phyloP scores from a whole-genome alignment of 345 rosid species.

The Gossypium raimondii region DNA sequence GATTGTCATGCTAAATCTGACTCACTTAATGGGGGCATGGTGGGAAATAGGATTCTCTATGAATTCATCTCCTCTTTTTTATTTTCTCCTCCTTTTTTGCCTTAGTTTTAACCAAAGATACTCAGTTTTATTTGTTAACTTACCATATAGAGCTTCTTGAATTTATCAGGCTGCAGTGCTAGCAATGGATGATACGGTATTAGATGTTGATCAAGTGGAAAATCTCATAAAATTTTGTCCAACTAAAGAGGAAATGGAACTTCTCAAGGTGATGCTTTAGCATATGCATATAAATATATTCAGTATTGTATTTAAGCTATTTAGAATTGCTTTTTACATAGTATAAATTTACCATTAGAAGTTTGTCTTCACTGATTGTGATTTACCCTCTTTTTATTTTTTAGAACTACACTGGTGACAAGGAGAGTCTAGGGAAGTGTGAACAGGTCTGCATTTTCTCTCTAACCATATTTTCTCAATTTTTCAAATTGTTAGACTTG shows the following conservation, averaged over 20 bases:
- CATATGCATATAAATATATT: conserved; percentile 18
- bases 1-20: neutral
- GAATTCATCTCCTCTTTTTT: neutral
- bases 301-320: conserved; percentile 8
- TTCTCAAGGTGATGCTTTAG: conserved; percentile 67
- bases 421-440: conserved; percentile 79
- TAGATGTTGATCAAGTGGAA: conserved; percentile 97
- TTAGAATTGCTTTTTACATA: conserved; percentile 5
- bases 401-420: conserved; percentile 83
- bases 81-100: neutral
- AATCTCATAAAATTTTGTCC: conserved; percentile 98
- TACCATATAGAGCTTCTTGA: conserved; percentile 17
- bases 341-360: neutral
- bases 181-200: conserved; percentile 86
- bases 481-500: conserved; percentile 2
- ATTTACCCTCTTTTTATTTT: conserved; percentile 16
- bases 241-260: conserved; percentile 98
- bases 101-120: neutral
- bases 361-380: conserved; percentile 2
- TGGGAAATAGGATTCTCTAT: neutral
- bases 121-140: conserved; percentile 6
- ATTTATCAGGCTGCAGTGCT: conserved; percentile 80
- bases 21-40: neutral
- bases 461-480: conserved; percentile 7
- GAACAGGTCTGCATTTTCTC: conserved; percentile 67